Evolutionary conservation across 192 early-diverging fungal genomes (phyloP).

Genomic region (Powellomyces hirtus): DNA sequence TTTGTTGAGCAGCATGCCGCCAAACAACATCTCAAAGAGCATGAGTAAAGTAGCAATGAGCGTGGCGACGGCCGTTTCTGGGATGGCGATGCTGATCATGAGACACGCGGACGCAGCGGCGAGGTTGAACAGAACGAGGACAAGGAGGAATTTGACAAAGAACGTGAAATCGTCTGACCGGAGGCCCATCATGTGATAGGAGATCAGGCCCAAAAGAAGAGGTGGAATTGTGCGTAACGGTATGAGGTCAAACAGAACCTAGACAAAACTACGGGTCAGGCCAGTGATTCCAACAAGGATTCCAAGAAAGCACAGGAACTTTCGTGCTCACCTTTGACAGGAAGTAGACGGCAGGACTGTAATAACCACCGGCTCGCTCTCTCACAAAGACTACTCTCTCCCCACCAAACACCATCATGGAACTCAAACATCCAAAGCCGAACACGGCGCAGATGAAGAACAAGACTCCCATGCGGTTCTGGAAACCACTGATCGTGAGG

Average conservation of each 20-base stretch:
- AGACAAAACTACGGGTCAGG: background rate
- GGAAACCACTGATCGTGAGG: constrained; percentile 67
- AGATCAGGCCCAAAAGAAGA: constrained; percentile 75
- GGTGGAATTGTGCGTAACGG: constrained; percentile 80
- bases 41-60: constrained; percentile 78
- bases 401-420: constrained; percentile 61
- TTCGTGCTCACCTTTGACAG: constrained; percentile 48
- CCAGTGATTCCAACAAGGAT: background rate
- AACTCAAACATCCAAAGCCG: constrained; percentile 67
- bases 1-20: constrained; percentile 86
- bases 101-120: constrained; percentile 75
- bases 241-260: constrained; percentile 68
- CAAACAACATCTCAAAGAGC: constrained; percentile 88
- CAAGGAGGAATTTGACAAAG: constrained; percentile 66
- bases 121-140: constrained; percentile 78
- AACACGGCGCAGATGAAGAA: constrained; percentile 73
- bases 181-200: constrained; percentile 83
- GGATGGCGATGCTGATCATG: constrained; percentile 69
- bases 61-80: constrained; percentile 72
- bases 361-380: constrained; percentile 75
- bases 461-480: constrained; percentile 70
- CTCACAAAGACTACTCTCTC: constrained; percentile 70
- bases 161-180: constrained; percentile 55
- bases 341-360: constrained; percentile 67
- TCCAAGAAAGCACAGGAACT: background rate